These are phyloP conservation scores for Diplodia sapinea DNA, from an alignment of 2,329 filamentous ascomycete species.

Conservation along the genomic window DNA sequence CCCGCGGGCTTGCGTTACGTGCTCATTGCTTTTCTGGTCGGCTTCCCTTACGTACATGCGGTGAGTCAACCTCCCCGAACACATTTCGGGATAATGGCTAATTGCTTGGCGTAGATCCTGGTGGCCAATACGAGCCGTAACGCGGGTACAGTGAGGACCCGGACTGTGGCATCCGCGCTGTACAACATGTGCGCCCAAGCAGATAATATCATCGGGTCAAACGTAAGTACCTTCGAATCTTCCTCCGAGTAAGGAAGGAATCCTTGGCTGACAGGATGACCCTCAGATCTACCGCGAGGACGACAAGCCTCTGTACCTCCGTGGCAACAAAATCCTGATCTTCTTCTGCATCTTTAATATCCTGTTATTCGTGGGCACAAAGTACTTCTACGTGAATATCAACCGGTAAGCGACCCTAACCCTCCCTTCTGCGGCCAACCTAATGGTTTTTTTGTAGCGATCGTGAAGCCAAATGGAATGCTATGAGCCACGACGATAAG, in stretches of 20 bases:
- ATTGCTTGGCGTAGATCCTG: constrained; percentile 49
- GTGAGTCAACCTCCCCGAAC: not conserved
- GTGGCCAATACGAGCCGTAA: constrained; percentile 68
- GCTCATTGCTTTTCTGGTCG: constrained; percentile 48
- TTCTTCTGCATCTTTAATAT: constrained; percentile 56
- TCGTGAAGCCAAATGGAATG: constrained; percentile 56
- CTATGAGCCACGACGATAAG: constrained; percentile 57
- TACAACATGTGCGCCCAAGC: constrained; percentile 61
- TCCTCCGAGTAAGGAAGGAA: constrained; percentile 39
- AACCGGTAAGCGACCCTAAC: constrained; percentile 46
- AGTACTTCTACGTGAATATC: constrained; percentile 57
- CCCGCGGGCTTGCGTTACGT: constrained; percentile 49
- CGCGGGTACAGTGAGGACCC: constrained; percentile 65
- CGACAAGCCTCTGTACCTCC: constrained; percentile 60
- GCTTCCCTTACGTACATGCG: constrained; percentile 57
- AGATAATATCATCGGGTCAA: constrained; percentile 46
- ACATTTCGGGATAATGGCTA: not conserved
- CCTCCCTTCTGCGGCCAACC: not conserved
- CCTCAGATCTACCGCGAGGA: constrained; percentile 57
- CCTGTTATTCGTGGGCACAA: constrained; percentile 55
- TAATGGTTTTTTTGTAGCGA: constrained; percentile 1
- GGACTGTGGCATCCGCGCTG: constrained; percentile 67
- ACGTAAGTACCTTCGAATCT: constrained; percentile 20
- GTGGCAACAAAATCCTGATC: constrained; percentile 60
- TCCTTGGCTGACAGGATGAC: not conserved